Evolutionary conservation across 2,329 filamentous ascomycete genomes (phyloP), one percentile per base, ranked within the genome.

Genomic region (Elsinoe ampelina): DNA sequence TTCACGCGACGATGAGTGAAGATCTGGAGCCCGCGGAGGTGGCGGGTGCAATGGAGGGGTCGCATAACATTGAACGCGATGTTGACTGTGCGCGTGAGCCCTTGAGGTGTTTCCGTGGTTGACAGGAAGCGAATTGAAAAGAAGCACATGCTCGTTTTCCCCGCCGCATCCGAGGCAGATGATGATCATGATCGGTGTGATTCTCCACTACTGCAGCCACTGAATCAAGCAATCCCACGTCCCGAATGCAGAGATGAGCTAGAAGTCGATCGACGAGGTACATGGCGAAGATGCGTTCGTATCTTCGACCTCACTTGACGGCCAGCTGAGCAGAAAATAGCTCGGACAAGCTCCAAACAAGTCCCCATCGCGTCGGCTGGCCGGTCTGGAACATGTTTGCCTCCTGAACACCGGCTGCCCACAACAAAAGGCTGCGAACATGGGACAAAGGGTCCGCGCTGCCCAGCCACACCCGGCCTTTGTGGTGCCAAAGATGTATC

Each of bases 371-470:
- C 48, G 12, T 17, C 13, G n/a, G 30, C 32, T 12, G 12, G 20
- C 30, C 15, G 48, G 48, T 39, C 48, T 52, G 48, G 48, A 52
- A 52, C 48, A 39, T 38, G 17, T 36, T 52, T 19, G 48, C 48
- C 48, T 52, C 48, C 48, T 52, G 48, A 52, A 34, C 39, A 12
- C 20, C 48, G 32, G 35, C 48, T 20, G 17, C 19, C 7, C 13
- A 17, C 12, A 36, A 32, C 17, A 8, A 38, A 38, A 7, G 48
- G 32, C 48, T 19, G 26, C 26, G 26, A 30, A 30, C 7, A 30
- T 30, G 26, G 26, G 32, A 26, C 20, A 34, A 12, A 52, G 48
- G 34, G 48, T 52, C 17, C 26, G 10, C 30, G 19, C 13, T 17
- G 12, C 7, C 32, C 48, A 52, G 48, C 48, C 48, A 52, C 48